Evolutionary conservation across 140 eudicot species (phyloP).

Genomic region (Senecio squalidus): DNA sequence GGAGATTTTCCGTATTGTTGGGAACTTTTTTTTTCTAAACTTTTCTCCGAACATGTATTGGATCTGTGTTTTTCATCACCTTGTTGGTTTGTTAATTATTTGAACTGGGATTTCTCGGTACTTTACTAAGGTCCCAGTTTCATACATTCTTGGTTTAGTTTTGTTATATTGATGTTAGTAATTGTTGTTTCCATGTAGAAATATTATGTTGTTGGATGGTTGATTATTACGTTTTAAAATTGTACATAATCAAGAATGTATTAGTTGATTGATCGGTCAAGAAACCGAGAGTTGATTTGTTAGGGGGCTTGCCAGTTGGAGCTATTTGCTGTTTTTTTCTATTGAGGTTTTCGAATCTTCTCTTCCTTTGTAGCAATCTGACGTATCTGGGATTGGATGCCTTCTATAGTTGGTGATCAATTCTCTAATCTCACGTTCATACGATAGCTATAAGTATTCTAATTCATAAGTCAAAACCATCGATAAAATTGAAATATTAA

Average conservation of each 20-base stretch:
- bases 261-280: conserved; percentile 92
- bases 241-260: conserved; percentile 88
- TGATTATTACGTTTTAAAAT: too few species aligned
- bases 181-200: too few species aligned
- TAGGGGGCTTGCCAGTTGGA: conserved; percentile 94
- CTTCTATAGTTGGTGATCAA: conserved; percentile 84
- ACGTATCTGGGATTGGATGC: conserved; percentile 90
- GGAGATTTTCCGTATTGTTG: too few species aligned
- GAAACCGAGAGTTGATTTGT: conserved; percentile 98
- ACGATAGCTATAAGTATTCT: not conserved
- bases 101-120: conserved; percentile 16
- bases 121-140: not conserved
- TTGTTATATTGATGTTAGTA: conserved; percentile 59
- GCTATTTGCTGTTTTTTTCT: conserved; percentile 97
- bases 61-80: too few species aligned
- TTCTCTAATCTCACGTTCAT: not conserved
- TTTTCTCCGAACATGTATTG: too few species aligned
- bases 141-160: not conserved
- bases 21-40: too few species aligned
- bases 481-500: not conserved
- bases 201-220: too few species aligned
- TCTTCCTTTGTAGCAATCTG: conserved; percentile 76
- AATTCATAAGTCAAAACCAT: not conserved
- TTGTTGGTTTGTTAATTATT: conserved; percentile 15
- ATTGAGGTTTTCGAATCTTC: conserved; percentile 97